phyloP scores from a whole-genome alignment of 179 eudicot species.

The Actinidia polygama region DNA sequence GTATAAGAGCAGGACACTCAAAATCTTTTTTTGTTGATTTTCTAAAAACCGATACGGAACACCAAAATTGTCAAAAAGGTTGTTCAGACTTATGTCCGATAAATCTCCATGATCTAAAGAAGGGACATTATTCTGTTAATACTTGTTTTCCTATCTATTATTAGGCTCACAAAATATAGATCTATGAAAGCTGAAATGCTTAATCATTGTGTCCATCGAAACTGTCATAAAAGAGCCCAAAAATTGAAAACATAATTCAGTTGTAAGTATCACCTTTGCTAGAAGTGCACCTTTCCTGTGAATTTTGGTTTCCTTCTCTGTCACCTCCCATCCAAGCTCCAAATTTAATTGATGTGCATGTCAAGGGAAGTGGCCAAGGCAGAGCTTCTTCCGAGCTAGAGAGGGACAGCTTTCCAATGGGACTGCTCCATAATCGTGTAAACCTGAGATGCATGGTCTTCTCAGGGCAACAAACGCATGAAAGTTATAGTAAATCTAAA shows the following conservation, averaged over 20 bases:
- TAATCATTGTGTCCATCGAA: background rate
- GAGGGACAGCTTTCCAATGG: slow-evolving; percentile 94
- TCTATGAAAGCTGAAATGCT: background rate
- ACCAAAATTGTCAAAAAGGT: background rate
- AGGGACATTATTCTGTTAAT: background rate
- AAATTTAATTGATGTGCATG: slow-evolving; percentile 89
- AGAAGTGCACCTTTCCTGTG: slow-evolving; percentile 72
- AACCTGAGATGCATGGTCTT: slow-evolving; percentile 41
- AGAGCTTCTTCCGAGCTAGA: slow-evolving; percentile 88
- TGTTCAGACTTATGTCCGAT: background rate
- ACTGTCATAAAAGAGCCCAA: background rate
- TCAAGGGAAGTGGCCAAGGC: slow-evolving; percentile 73
- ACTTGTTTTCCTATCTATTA: background rate
- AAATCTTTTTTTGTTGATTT: too few relatives aligned
- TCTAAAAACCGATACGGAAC: background rate
- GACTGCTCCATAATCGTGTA: slow-evolving; percentile 90
- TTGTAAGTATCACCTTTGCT: background rate
- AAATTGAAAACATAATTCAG: background rate
- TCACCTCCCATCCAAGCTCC: slow-evolving; percentile 99
- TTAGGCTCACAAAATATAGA: background rate
- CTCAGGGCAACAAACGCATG: background rate
- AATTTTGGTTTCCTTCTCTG: slow-evolving; percentile 98
- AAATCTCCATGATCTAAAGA: background rate
- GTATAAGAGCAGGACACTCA: too few relatives aligned
- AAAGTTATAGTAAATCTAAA: background rate